Conservation (phyloP, 1,284 basidiomycete genomes). For the Puccinia novopanici region DNA sequence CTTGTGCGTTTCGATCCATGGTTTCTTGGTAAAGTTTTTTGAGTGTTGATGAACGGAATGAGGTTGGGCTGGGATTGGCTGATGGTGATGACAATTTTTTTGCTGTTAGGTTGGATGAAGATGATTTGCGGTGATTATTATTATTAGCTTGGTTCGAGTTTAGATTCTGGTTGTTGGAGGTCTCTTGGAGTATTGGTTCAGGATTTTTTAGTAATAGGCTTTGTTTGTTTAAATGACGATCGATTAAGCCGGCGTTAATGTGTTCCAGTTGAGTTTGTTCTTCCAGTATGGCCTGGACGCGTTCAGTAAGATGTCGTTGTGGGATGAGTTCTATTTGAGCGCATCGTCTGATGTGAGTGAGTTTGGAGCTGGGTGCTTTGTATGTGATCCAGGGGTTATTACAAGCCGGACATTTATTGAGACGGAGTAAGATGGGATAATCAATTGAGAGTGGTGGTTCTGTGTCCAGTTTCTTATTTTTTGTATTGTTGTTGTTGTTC, state of each 20-base stretch:
- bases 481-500: neutral
- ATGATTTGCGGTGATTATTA: neutral
- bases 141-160: too few relatives aligned
- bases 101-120: neutral
- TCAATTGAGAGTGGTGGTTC: neutral
- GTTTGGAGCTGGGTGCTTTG: constrained; percentile 30
- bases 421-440: constrained; percentile 22
- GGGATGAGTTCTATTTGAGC: constrained; percentile 8
- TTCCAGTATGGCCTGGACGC: constrained; percentile 21
- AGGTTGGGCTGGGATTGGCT: neutral
- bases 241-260: neutral
- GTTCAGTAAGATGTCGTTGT: neutral
- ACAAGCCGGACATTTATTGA: constrained; percentile 36
- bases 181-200: too few relatives aligned
- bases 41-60: constrained; percentile 6
- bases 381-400: constrained; percentile 31
- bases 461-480: neutral
- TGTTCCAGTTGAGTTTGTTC: neutral
- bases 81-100: neutral
- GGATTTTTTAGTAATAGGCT: too few relatives aligned
- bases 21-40: neutral
- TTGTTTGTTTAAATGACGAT: constrained; percentile 13
- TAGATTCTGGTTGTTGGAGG: neutral
- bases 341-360: constrained; percentile 36
- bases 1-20: constrained; percentile 15